Percentiles rank a stretch among this genome's conserved stretches.
These are phyloP conservation scores for Suillus brevipes DNA, from an alignment of 768 basidiomycete species.

Conservation along the genomic window DNA sequence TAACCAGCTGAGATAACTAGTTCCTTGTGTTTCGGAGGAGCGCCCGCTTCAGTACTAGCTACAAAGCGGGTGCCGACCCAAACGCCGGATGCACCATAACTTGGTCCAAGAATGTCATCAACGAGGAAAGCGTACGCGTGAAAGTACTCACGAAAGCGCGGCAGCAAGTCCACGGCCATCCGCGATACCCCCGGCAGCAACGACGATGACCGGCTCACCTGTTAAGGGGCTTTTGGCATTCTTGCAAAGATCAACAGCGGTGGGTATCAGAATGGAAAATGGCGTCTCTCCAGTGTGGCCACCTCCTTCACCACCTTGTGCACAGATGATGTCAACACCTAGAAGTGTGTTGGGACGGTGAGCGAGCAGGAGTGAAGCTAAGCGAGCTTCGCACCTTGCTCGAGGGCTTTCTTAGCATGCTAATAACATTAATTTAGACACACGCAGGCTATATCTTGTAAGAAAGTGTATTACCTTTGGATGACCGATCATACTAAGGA, in stretches of 20 bases:
- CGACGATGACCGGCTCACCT: conserved; percentile 71
- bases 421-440: conserved; percentile 24
- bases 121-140: neutral
- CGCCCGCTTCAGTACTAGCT: conserved; percentile 77
- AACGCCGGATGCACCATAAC: conserved; percentile 81
- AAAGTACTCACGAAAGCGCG: conserved; percentile 54
- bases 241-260: conserved; percentile 78
- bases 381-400: conserved; percentile 47
- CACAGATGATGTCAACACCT: conserved; percentile 91
- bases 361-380: neutral
- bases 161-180: conserved; percentile 83
- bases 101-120: conserved; percentile 24
- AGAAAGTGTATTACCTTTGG: conserved; percentile 56
- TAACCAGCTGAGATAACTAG: conserved; percentile 67
- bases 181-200: conserved; percentile 84
- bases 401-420: conserved; percentile 77
- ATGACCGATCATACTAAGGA: conserved; percentile 74
- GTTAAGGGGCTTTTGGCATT: conserved; percentile 72
- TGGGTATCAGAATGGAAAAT: conserved; percentile 80
- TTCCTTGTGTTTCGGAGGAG: conserved; percentile 73
- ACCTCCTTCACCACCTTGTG: conserved; percentile 85
- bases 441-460: neutral
- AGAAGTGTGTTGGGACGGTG: conserved; percentile 4
- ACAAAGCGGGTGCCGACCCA: conserved; percentile 92
- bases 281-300: conserved; percentile 86